Percentiles rank a stretch among this genome's conserved stretches.
These are phyloP conservation scores for Penicillium sp. DNA, from an alignment of 2,329 filamentous ascomycete genomes.

Conservation along the genomic window DNA sequence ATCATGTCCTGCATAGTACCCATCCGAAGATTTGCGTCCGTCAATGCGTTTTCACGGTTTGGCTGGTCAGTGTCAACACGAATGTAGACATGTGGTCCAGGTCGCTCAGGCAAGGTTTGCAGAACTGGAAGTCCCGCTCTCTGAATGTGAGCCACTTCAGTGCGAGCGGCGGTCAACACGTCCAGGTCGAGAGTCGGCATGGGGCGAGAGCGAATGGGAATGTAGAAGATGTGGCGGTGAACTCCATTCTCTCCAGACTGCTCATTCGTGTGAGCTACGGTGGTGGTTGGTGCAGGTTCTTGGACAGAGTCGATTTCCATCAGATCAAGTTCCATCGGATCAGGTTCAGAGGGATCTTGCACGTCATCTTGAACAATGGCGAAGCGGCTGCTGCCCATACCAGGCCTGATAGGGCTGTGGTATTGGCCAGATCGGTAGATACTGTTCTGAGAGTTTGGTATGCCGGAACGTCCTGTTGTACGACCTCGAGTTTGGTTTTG, in stretches of 20 bases:
- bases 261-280: not conserved
- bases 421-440: not conserved
- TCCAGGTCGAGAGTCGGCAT: not conserved
- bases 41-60: not conserved
- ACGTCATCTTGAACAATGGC: not conserved
- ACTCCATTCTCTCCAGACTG: not conserved
- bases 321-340: not conserved
- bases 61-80: not conserved
- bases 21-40: not conserved
- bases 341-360: not conserved
- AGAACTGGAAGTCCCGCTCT: not conserved
- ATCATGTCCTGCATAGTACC: slow-evolving; percentile 8
- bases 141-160: not conserved
- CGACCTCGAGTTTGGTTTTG: not conserved
- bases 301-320: not conserved
- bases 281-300: not conserved
- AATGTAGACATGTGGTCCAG: not conserved
- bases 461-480: not conserved
- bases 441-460: not conserved
- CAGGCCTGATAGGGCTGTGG: not conserved
- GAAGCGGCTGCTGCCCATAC: not conserved
- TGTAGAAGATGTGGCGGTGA: not conserved
- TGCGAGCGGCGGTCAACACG: not conserved
- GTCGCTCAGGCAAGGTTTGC: not conserved
- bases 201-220: not conserved